These are phyloP conservation scores for Tylopilus rubrobrunneus DNA, from an alignment of 768 basidiomycete genomes.

Conservation along the genomic window DNA sequence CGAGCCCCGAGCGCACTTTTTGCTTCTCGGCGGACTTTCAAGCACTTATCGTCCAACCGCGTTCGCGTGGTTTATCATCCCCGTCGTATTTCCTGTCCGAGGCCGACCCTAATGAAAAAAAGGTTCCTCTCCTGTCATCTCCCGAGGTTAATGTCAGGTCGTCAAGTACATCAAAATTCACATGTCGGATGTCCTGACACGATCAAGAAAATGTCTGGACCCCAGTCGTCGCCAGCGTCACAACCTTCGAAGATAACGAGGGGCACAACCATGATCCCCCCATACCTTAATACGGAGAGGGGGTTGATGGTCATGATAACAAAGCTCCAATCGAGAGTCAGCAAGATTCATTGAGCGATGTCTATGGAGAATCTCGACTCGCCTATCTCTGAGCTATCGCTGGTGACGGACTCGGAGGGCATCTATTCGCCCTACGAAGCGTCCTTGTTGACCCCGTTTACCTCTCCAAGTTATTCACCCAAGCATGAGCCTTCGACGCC, in stretches of 20 bases:
- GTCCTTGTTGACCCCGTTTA: conserved; percentile 10
- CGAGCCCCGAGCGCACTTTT: not conserved
- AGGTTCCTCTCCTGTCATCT: not conserved
- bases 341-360: not conserved
- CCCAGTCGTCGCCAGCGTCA: not conserved
- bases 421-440: conserved; percentile 6
- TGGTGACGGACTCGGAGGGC: not conserved
- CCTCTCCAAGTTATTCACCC: conserved; percentile 5
- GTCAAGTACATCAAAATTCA: not conserved
- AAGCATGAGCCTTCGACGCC: not conserved
- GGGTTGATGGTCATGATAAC: not conserved
- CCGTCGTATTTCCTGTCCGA: not conserved
- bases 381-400: not conserved
- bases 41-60: not conserved
- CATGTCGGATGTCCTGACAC: not conserved
- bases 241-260: too few relatives aligned
- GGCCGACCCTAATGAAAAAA: not conserved
- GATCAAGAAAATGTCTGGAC: not conserved
- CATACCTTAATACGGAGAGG: not conserved
- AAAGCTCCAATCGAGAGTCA: not conserved
- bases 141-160: not conserved
- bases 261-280: too few relatives aligned
- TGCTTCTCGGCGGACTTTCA: not conserved
- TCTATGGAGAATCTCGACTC: not conserved
- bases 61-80: not conserved